Evolutionary conservation across 352 stramenopile species (phyloP).

Genomic region (Phytophthora tentaculata): DNA sequence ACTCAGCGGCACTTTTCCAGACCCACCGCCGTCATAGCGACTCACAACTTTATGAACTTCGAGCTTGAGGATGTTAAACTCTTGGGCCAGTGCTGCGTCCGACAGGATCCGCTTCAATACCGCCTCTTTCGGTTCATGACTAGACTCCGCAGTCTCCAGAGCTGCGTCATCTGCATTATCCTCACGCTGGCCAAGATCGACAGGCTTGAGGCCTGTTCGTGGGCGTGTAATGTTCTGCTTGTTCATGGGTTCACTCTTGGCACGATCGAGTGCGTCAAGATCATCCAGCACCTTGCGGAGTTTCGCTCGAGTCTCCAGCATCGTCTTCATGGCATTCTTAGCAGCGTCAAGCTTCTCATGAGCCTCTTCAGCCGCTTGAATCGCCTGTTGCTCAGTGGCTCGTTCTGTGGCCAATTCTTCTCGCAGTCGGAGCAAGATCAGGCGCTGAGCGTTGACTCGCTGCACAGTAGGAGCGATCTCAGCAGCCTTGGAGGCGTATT

Average conservation of each 20-base stretch:
- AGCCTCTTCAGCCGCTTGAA: slow-evolving; percentile 25
- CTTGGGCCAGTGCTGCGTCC: slow-evolving; percentile 47
- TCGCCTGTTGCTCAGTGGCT: slow-evolving; percentile 18
- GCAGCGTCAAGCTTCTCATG: slow-evolving; percentile 25
- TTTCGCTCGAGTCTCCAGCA: slow-evolving; percentile 33
- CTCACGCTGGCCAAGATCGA: slow-evolving; percentile 5
- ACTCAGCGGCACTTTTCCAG: slow-evolving; percentile 43
- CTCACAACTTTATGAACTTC: slow-evolving; percentile 80
- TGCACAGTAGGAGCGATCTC: slow-evolving; percentile 75
- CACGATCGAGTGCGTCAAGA: slow-evolving; percentile 65
- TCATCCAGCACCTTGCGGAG: slow-evolving; percentile 65
- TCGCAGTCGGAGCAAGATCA: slow-evolving; percentile 61
- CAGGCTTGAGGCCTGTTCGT: slow-evolving; percentile 22
- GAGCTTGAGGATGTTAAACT: slow-evolving; percentile 72
- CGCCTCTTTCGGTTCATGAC: slow-evolving; percentile 53
- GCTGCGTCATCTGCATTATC: not conserved
- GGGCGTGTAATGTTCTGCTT: slow-evolving; percentile 68
- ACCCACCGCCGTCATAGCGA: slow-evolving; percentile 42
- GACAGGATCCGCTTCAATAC: slow-evolving; percentile 55
- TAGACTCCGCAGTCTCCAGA: not conserved
- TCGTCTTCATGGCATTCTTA: slow-evolving; percentile 22
- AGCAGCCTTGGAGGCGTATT: slow-evolving; percentile 68
- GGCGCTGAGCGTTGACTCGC: slow-evolving; percentile 56
- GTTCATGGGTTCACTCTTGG: slow-evolving; percentile 59
- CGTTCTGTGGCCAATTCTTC: slow-evolving; percentile 33